These are phyloP conservation scores for Phialocephala subalpina DNA, from an alignment of 2,329 filamentous ascomycete genomes.

Conservation along the genomic window DNA sequence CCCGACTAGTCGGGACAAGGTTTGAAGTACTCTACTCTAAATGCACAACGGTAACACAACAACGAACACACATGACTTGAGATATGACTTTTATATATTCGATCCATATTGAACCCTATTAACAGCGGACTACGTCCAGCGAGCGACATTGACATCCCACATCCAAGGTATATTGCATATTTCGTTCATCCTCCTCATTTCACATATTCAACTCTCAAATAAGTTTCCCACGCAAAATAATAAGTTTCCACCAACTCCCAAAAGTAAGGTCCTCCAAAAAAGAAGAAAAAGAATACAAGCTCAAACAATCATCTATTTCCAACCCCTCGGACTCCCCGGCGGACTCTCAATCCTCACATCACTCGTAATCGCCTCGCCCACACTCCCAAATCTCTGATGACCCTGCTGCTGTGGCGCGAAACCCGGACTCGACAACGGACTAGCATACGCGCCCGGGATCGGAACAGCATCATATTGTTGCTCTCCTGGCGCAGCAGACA, in stretches of 20 bases:
- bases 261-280: slow-evolving; percentile 4
- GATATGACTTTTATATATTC: slow-evolving; percentile 12
- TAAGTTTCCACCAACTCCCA: slow-evolving; percentile 9
- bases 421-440: slow-evolving; percentile 58
- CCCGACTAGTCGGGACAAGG: no score
- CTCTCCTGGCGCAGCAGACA: slow-evolving; percentile 78
- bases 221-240: background rate
- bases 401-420: slow-evolving; percentile 48
- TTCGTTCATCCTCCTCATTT: background rate
- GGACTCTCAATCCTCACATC: slow-evolving; percentile 43
- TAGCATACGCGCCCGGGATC: slow-evolving; percentile 84
- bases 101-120: slow-evolving; percentile 28
- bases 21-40: no score
- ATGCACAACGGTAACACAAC: background rate
- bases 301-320: slow-evolving; percentile 26
- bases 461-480: slow-evolving; percentile 85
- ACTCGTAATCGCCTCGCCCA: slow-evolving; percentile 42
- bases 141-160: slow-evolving; percentile 20
- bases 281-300: slow-evolving; percentile 4
- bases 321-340: slow-evolving; percentile 41
- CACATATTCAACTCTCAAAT: slow-evolving; percentile 1
- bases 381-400: slow-evolving; percentile 32
- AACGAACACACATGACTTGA: background rate
- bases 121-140: slow-evolving; percentile 30
- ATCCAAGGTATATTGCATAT: slow-evolving; percentile 16